These are phyloP conservation scores for Didymella keratinophila DNA, from an alignment of 2,329 filamentous ascomycete species.

Conservation along the genomic window DNA sequence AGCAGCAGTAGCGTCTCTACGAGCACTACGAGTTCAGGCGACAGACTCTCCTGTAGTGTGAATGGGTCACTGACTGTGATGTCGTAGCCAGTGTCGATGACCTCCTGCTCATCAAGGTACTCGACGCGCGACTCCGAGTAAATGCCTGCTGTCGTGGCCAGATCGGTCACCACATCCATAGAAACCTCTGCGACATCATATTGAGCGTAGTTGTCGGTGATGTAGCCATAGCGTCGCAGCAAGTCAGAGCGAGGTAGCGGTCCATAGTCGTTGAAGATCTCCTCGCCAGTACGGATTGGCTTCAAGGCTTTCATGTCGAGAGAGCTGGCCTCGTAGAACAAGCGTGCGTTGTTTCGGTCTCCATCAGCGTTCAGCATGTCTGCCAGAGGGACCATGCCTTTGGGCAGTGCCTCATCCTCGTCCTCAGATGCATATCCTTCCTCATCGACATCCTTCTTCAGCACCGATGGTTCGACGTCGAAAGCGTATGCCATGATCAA, in stretches of 20 bases:
- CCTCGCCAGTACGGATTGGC: slow-evolving; percentile 72
- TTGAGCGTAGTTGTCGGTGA: slow-evolving; percentile 76
- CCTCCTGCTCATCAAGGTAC: slow-evolving; percentile 67
- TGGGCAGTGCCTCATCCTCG: slow-evolving; percentile 61
- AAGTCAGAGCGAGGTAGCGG: slow-evolving; percentile 83
- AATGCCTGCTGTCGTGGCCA: slow-evolving; percentile 23
- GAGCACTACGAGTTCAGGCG: slow-evolving; percentile 54
- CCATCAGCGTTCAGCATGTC: slow-evolving; percentile 91
- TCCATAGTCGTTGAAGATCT: slow-evolving; percentile 90
- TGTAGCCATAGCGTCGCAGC: slow-evolving; percentile 84
- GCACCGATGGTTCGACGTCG: slow-evolving; percentile 67
- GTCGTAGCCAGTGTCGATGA: slow-evolving; percentile 79
- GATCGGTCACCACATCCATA: slow-evolving; percentile 61
- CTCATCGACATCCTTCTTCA: slow-evolving; percentile 63
- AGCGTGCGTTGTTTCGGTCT: slow-evolving; percentile 75
- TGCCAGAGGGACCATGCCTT: slow-evolving; percentile 91
- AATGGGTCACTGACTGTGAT: slow-evolving; percentile 49
- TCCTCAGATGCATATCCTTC: slow-evolving; percentile 59
- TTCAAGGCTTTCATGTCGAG: slow-evolving; percentile 77
- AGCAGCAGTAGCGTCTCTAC: slow-evolving; percentile 56
- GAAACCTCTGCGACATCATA: slow-evolving; percentile 86
- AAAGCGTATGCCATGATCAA: slow-evolving; percentile 95
- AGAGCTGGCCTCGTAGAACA: slow-evolving; percentile 65
- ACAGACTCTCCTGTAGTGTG: slow-evolving; percentile 47
- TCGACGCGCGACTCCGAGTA: slow-evolving; percentile 47